Evolutionary conservation across 225 moss, liverwort and hornwort species (phyloP), one percentile per base, ranked within the genome.

Genomic region (Bryoerythrophyllum caledonicum): DNA sequence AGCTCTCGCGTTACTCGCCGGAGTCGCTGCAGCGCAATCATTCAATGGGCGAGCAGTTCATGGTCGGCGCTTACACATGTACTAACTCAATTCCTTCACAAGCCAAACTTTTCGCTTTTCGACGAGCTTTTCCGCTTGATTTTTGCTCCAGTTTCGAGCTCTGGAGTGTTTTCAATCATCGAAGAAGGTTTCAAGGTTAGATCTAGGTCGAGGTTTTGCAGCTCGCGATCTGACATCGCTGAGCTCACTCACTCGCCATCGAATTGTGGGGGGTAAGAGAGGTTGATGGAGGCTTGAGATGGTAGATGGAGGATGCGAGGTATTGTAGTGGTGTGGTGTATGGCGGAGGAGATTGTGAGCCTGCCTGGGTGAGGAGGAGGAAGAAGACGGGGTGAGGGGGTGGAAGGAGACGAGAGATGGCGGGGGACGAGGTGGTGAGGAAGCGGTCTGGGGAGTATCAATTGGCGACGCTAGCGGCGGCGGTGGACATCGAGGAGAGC

Each of bases 331-430:
- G 32, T n/a, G n/a, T n/a, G n/a, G n/a, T n/a, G n/a, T n/a, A n/a
- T 58, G 76, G 68, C 38, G 72, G 32, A 23, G 54, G 46, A 16
- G 12, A 72, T 34, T 13, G 74, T n/a, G 34, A 44, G 64, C 14
- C 28, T 75, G 74, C 64, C 52, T 63, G 70, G 65, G 77, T 84
- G 77, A 78, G 76, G 74, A 72, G 62, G 82, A 68, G 75, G 74
- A 72, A 66, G 79, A 69, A 55, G 48, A 55, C 20, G 37, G 70
- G 65, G 77, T 84, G 77, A 81, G 76, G 74, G 68, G 62, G 82
- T 64, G 75, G 74, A 68, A 66, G 79, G 65, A 55, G 48, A 23
- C 20, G 37, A 49, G 19, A 49, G 54, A 87, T 87, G 87, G 82
- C 79, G 14, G 66, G 49, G 21, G 58, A 30, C 54, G 75, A 80